Base-by-base conservation (phyloP, 2,329 filamentous ascomycete genomes). In the Scedosporium dehoogii region DNA sequence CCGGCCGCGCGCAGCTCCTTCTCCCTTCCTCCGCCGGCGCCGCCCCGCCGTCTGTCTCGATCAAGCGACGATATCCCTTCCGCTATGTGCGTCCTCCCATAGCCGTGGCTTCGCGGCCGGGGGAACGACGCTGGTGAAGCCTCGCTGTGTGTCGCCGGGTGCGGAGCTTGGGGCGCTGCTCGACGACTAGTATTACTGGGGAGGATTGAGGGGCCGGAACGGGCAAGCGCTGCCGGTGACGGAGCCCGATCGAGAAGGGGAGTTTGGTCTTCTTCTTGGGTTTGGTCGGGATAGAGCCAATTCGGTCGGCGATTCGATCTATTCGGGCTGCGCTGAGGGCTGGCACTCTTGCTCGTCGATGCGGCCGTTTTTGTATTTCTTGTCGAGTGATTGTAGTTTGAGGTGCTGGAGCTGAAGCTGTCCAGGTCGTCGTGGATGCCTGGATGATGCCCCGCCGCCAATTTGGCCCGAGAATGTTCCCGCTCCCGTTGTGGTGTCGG, bases 21-120 rank as follows among this genome's bases (percentile, higher is more conserved):
- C 7, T 71, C 69, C 58, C 71, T 71, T 12, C 21, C 48, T 21
- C 21, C 23, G 70, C 68, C 61, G 68, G 70, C 38, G 67, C 68
- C 18, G 69, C 48, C 42, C 48, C 14, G 42, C 23, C 21, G 21
- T 51, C 58, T 60, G 44, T 51, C 38, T 14, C 48, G 48, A 21
- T 53, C 48, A 12, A 18, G 48, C 48, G 48, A 9, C 48, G 48
- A 53, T 53, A 53, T 53, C 5, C 48, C 48, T 53, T 53, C 48
- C 23, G 48, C 48, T 18, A 21, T 53, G n/a, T 18, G 48, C 48
- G 48, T 21, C 48, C 48, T 53, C 48, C 48, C 48, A 53, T 53
- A 21, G 48, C 48, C 48, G 48, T 18, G 48, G 48, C 10, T n/a
- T 12, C 48, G 48, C 48, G 48, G 48, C 48, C 48, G 48, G 48